Conservation (phyloP, 768 basidiomycete genomes). For the Cubamyces sp. region DNA sequence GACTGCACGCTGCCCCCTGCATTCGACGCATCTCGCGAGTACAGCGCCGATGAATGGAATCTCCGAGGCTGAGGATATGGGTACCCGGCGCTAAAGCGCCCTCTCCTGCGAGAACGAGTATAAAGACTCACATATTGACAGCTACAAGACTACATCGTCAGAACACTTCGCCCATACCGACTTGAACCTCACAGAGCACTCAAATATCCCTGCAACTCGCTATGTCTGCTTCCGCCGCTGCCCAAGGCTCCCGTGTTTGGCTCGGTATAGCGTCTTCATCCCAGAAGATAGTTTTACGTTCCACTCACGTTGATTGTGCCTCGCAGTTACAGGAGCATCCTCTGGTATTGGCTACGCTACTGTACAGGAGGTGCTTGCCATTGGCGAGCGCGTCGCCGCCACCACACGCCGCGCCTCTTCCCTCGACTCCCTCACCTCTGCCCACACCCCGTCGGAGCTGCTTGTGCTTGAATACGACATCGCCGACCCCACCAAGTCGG, state of each 20-base stretch:
- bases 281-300: neutral
- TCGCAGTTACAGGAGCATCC: conserved; percentile 39
- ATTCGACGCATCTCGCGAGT: too few species aligned
- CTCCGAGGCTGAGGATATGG: too few species aligned
- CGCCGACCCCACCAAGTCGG: conserved; percentile 24
- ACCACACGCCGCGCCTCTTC: conserved; percentile 35
- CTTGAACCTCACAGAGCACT: neutral
- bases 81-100: too few species aligned
- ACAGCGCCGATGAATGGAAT: too few species aligned
- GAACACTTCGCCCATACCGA: too few species aligned
- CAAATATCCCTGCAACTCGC: neutral
- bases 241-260: conserved; percentile 11
- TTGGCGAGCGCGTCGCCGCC: conserved; percentile 40
- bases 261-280: conserved; percentile 2
- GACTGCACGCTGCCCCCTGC: too few species aligned
- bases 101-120: too few species aligned
- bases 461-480: conserved; percentile 39
- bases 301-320: neutral
- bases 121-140: neutral
- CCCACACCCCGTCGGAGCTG: conserved; percentile 31
- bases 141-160: neutral
- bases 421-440: conserved; percentile 30
- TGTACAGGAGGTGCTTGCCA: conserved; percentile 35
- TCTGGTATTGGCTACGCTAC: conserved; percentile 38
- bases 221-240: neutral